Base-by-base conservation (phyloP, 495 filamentous ascomycete species). In the Trichoderma asperelloides region DNA sequence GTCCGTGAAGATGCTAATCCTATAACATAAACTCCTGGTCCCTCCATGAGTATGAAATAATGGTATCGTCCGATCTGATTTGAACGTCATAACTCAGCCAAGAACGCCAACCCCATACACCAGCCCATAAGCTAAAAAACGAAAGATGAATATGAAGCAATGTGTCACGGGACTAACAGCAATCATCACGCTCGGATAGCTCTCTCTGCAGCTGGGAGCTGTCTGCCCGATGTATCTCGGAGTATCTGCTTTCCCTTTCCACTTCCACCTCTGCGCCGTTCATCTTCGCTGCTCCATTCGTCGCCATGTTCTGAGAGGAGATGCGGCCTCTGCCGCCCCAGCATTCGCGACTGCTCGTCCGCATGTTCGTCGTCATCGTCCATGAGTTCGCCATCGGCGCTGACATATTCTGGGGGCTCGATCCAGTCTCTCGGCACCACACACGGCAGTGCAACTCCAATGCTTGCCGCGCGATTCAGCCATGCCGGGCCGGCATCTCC, bases 381-480 rank as follows among this genome's bases (percentile, higher is more conserved):
- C 66, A 91, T 66, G 67, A 90, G 74, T 74, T 87, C 87, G 63
- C 88, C 89, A 62, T 90, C 88, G 3, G 85, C 86, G 11, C 86
- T 86, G 28, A 91, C 88, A 69, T 84, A 85, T 67, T 92, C 90
- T 2, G 90, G 90, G 16, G 89, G 84, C 49, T 86, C 85, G 65
- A 92, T 85, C 91, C 91, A 93, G 71, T 91, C 89, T 51, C 81
- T 79, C 16, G 91, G 91, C 39, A 94, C 90, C 12, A 94, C 84
- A 72, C 91, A 94, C 0, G 91, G 91, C 30, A 93, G 73, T 8
- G 87, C 86, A 28, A 90, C 82, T 15, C 91, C 91, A 62, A 94
- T 89, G 66, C 81, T 85, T 3, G 90, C 91, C 0, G 91, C 91
- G n/a, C 91, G 83, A 73, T 93, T 93, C 39, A 94, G 73, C 84